These are phyloP conservation scores for Papiliotrema fonsecae DNA, from an alignment of 1,284 basidiomycete genomes.

Conservation along the genomic window DNA sequence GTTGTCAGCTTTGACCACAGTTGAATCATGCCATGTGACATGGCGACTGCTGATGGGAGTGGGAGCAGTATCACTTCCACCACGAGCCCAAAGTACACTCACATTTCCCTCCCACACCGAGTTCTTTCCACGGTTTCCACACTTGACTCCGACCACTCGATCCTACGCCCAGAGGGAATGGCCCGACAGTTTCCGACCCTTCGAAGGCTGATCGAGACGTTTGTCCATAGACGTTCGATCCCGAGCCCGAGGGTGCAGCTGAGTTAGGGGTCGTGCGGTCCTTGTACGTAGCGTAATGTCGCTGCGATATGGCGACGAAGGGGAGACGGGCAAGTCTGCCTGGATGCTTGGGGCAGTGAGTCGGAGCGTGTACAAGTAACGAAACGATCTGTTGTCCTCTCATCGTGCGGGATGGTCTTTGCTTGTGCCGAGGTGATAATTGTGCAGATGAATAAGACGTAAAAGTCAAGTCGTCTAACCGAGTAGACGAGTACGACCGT, in stretches of 20 bases:
- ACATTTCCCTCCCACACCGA: slow-evolving; percentile 78
- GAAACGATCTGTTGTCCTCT: too few relatives aligned
- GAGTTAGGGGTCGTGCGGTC: background rate
- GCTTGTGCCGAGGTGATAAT: too few relatives aligned
- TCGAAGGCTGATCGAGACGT: slow-evolving; percentile 6
- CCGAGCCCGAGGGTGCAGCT: background rate
- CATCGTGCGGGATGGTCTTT: too few relatives aligned
- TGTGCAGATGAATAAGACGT: too few relatives aligned
- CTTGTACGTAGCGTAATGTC: background rate
- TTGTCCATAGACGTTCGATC: background rate
- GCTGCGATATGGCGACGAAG: background rate
- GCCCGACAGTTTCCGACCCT: slow-evolving; percentile 56
- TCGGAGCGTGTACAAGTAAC: too few relatives aligned
- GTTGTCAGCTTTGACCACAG: too few relatives aligned
- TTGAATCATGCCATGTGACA: too few relatives aligned
- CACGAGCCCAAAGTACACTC: slow-evolving; percentile 30
- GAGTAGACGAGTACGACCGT: too few relatives aligned
- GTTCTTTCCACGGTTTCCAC: slow-evolving; percentile 64
- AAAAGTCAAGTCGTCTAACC: too few relatives aligned
- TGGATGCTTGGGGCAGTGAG: too few relatives aligned
- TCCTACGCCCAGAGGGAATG: slow-evolving; percentile 73
- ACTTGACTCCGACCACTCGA: slow-evolving; percentile 52
- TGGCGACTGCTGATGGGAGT: too few relatives aligned
- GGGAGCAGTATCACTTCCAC: slow-evolving; percentile 3
- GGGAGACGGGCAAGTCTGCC: too few relatives aligned